phyloP scores from a whole-genome alignment of 768 basidiomycete species.

The Mycena capillaripes region DNA sequence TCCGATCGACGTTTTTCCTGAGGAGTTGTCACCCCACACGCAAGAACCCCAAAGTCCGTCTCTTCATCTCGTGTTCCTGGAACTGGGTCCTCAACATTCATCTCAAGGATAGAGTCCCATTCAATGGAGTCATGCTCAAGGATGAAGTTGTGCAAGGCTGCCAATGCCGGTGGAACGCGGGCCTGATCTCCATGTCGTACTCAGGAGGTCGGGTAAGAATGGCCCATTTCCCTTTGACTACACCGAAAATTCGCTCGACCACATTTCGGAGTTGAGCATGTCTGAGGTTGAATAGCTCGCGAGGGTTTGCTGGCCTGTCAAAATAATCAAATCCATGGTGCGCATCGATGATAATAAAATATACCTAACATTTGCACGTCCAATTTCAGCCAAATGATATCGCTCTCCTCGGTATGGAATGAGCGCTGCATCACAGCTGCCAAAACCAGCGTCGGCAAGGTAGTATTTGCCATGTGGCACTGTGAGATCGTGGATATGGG shows the following conservation, averaged over 20 bases:
- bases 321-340: neutral
- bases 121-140: conserved; percentile 40
- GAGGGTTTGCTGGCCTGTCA: conserved; percentile 44
- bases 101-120: conserved; percentile 40
- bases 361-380: conserved; percentile 13
- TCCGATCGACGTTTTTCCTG: conserved; percentile 34
- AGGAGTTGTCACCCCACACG: neutral
- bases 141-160: conserved; percentile 51
- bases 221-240: conserved; percentile 41
- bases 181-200: conserved; percentile 47
- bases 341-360: neutral
- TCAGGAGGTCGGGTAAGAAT: conserved; percentile 40
- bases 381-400: conserved; percentile 45
- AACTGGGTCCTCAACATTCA: conserved; percentile 30
- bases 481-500: conserved; percentile 12
- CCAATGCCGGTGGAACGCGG: conserved; percentile 42
- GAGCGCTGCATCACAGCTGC: conserved; percentile 36
- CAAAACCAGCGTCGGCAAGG: conserved; percentile 35
- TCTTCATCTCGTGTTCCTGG: neutral
- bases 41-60: conserved; percentile 14
- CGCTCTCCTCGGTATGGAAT: conserved; percentile 41
- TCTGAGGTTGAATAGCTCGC: conserved; percentile 53
- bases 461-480: conserved; percentile 38
- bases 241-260: conserved; percentile 55
- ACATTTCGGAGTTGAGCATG: conserved; percentile 52